Conservation (phyloP, 163 green algal species). For the Coccomyxa subellipsoidea region DNA sequence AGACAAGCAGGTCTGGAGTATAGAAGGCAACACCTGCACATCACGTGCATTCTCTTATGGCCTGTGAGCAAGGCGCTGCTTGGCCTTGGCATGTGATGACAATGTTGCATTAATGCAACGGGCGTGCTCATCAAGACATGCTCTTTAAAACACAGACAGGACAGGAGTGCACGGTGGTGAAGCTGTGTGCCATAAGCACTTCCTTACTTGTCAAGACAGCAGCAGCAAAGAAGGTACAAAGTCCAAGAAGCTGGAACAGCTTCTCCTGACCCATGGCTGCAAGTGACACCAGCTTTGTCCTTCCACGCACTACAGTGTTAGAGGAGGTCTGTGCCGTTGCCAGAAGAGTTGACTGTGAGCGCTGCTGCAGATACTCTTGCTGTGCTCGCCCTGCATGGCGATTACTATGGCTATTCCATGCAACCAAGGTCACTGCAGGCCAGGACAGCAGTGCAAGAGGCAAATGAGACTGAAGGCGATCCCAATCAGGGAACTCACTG, state of each 20-base stretch:
- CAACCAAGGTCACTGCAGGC: no score
- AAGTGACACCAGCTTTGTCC: neutral
- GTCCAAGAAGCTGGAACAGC: neutral
- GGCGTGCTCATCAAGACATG: no score
- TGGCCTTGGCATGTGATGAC: no score
- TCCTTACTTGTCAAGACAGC: neutral
- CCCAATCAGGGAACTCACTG: neutral
- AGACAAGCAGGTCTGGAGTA: neutral
- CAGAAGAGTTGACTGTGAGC: neutral
- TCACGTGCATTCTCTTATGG: no score
- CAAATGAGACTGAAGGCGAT: no score
- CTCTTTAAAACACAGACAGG: no score
- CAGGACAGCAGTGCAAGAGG: no score
- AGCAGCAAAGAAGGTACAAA: neutral
- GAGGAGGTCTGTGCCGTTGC: neutral
- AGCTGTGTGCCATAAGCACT: neutral
- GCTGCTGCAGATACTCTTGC: constrained; percentile 1
- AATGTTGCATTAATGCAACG: no score
- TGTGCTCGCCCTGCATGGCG: neutral
- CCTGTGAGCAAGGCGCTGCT: no score
- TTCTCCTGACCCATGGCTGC: neutral
- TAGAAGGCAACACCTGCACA: neutral
- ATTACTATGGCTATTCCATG: neutral
- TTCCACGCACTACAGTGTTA: neutral
- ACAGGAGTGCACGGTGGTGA: no score